Base-by-base conservation (phyloP, 2,329 filamentous ascomycete genomes). In the Talaromyces sp. region DNA sequence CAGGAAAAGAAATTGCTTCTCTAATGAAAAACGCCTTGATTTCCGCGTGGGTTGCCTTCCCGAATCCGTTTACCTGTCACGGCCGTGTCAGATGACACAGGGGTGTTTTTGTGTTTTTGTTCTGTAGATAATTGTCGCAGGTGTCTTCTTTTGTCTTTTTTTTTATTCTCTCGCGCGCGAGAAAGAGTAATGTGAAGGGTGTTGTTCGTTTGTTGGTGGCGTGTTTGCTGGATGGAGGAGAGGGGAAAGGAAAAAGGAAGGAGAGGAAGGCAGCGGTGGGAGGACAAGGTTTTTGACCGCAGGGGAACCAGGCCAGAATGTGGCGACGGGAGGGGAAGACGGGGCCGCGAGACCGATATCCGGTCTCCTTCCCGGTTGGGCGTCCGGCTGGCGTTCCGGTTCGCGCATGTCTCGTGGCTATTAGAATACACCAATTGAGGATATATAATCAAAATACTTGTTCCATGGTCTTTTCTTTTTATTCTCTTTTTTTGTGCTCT, bases 1-100 rank as follows among this genome's bases (percentile, higher is more conserved):
- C 53, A 63, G 42, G 36, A 42, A 59, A 25, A 22, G 8, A 47
- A 57, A 39, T 59, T n/a, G 36, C 49, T 55, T 57, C 47, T 19
- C 51, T 52, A 15, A 47, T 22, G n/a, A 58, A 15, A 52, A 60
- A 57, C 17, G 25, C 51, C 39, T 52, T 60, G 44, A 11, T 32
- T 52, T 49, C 62, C 60, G 58, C 58, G 58, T 58, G 27, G 58
- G 17, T 11, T 58, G 62, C 62, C 55, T 63, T 61, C 62, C 62
- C 36, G 44, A 15, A 19, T 28, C 19, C 10, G 44, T 47, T 47
- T 47, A 47, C 44, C 44, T 47, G 19, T 17, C 17, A 47, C 6
- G 44, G 19, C 19, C 19, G 44, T 25, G 44, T 25, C 44, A 47
- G 44, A 47, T 25, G 44, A 47, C 44, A 17, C 44, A 19, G 44